Evolutionary conservation across 495 filamentous ascomycete genomes (phyloP).

Genomic region (Neurospora sp.): DNA sequence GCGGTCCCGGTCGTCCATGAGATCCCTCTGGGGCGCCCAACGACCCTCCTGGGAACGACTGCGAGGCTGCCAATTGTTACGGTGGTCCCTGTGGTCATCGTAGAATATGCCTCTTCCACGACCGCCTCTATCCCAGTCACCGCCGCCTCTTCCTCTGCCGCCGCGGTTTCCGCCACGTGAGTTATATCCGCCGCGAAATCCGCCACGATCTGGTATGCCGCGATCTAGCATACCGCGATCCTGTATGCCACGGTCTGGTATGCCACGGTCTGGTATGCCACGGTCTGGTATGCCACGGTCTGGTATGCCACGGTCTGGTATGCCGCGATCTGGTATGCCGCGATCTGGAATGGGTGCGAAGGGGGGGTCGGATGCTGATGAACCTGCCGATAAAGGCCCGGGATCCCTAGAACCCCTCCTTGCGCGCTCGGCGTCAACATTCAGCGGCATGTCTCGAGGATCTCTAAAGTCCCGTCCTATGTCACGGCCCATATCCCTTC

Average conservation of each 20-base stretch:
- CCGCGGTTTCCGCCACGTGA: conserved; percentile 8
- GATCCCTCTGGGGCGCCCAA: conserved; percentile 33
- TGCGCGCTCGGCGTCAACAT: conserved; percentile 39
- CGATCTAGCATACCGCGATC: conserved; percentile 35
- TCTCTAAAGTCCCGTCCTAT: conserved; percentile 19
- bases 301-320: conserved; percentile 44
- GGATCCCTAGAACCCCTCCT: conserved; percentile 42
- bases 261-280: conserved; percentile 41
- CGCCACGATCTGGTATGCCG: conserved; percentile 39
- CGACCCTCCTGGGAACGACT: conserved; percentile 63
- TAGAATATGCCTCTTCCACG: conserved; percentile 39
- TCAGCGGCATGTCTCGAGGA: conserved; percentile 29
- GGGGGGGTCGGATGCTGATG: conserved; percentile 55
- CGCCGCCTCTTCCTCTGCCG: conserved; percentile 51
- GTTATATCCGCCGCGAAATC: conserved; percentile 24
- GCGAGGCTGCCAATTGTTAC: conserved; percentile 39
- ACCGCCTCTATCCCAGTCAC: conserved; percentile 57
- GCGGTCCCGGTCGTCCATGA: conserved; percentile 36
- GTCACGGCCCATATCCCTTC: conserved; percentile 12
- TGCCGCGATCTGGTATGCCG: conserved; percentile 35
- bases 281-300: background rate
- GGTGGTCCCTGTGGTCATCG: conserved; percentile 46
- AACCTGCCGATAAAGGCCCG: conserved; percentile 55
- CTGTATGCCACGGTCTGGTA: conserved; percentile 22
- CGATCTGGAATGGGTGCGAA: conserved; percentile 39